phyloP scores from a whole-genome alignment of 2,329 filamentous ascomycete species.

The Cytospora schulzeri region DNA sequence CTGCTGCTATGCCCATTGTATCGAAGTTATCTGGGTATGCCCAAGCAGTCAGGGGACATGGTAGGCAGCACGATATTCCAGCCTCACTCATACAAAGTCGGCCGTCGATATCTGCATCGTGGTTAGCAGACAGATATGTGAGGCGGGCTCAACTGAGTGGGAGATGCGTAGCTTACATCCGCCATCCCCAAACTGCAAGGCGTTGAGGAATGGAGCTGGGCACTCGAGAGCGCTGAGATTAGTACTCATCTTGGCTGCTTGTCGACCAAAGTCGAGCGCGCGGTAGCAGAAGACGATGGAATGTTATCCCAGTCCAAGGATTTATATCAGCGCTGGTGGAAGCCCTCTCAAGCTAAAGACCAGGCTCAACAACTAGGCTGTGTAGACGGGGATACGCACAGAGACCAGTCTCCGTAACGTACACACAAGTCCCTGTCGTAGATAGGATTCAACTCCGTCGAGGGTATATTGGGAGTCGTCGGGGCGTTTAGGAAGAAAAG shows the following conservation, averaged over 20 bases:
- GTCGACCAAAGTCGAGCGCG: neutral
- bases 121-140: conserved; percentile 36
- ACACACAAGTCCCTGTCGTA: neutral
- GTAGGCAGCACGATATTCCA: conserved; percentile 75
- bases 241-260: conserved; percentile 17
- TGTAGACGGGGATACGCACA: no score
- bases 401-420: neutral
- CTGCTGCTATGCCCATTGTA: conserved; percentile 65
- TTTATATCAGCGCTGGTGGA: neutral
- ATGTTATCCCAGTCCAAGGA: neutral
- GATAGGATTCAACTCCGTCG: neutral
- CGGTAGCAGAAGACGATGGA: neutral
- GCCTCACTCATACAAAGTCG: conserved; percentile 53
- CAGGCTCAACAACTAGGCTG: no score
- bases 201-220: conserved; percentile 26
- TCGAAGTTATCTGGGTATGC: conserved; percentile 63
- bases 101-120: conserved; percentile 55
- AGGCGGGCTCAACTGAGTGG: neutral
- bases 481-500: neutral
- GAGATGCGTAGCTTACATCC: conserved; percentile 26
- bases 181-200: conserved; percentile 22
- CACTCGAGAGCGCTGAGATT: conserved; percentile 21
- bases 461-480: neutral
- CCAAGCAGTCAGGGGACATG: conserved; percentile 86
- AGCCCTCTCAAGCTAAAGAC: neutral